phyloP scores from a whole-genome alignment of 345 rosid genomes.

The Rhodomyrtus tomentosa region DNA sequence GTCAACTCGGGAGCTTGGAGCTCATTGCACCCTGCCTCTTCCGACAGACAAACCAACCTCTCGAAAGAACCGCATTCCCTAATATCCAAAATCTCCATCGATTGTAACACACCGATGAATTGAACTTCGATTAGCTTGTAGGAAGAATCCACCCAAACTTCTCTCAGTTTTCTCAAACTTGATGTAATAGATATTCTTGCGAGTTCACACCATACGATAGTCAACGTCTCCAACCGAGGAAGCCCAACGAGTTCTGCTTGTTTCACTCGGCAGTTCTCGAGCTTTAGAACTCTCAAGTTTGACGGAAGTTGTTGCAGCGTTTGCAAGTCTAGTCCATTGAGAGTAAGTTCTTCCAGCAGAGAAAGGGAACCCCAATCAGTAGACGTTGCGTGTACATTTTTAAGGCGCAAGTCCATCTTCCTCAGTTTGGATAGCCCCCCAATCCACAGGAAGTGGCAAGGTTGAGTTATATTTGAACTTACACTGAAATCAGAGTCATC shows the following conservation, averaged over 20 bases:
- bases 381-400: not conserved
- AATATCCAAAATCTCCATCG: not conserved
- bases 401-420: not conserved
- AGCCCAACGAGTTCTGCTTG: not conserved
- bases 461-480: not conserved
- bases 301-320: not conserved
- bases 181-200: too few relatives aligned
- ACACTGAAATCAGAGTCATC: not conserved
- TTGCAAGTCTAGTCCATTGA: not conserved
- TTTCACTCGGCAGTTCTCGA: not conserved
- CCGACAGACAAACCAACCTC: not conserved
- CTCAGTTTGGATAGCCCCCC: not conserved
- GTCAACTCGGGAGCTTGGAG: not conserved
- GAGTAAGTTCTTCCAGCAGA: not conserved
- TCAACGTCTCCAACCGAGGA: not conserved
- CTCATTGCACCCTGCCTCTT: not conserved
- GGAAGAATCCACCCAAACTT: accelerated
- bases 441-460: not conserved
- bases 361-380: not conserved
- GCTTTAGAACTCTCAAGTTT: not conserved
- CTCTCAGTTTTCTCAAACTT: too few relatives aligned
- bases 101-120: not conserved
- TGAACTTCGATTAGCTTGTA: not conserved
- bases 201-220: not conserved
- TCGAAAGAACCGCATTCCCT: accelerated